A percentile compares a stretch with the other conserved stretches of the same genome.
Conservation (phyloP, 805 yeast species). For the Candida ulmi region DNA sequence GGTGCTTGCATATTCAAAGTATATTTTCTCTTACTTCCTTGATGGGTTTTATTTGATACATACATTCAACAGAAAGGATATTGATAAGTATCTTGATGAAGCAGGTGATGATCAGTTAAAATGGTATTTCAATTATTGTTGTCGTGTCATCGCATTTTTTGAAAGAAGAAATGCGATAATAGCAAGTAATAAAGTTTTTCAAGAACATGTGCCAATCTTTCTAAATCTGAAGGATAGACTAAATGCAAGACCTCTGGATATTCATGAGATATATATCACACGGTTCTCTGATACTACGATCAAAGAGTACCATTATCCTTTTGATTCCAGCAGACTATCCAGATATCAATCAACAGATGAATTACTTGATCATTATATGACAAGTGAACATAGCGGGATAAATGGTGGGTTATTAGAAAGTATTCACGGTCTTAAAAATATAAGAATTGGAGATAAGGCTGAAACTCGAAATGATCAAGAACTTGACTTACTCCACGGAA, state of each 20-base stretch:
- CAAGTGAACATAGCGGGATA: not conserved
- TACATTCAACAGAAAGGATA: not conserved
- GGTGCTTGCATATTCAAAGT: not conserved
- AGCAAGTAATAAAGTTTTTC: too few species aligned
- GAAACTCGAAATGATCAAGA: too few species aligned
- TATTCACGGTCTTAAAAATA: not conserved
- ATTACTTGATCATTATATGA: not conserved
- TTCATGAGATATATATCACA: conserved; percentile 4
- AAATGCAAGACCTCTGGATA: conserved; percentile 2
- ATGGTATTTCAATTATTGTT: conserved; percentile 2
- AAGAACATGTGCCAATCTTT: not conserved
- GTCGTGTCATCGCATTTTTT: conserved; percentile 4
- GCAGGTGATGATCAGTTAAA: not conserved
- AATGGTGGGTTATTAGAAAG: not conserved
- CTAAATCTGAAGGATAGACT: not conserved
- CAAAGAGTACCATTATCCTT: conserved; percentile 2
- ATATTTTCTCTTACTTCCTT: conserved; percentile 3
- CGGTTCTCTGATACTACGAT: not conserved
- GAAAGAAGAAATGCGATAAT: conserved; percentile 1
- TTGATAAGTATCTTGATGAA: not conserved
- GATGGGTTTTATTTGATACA: conserved; percentile 1
- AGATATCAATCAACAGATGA: not conserved
- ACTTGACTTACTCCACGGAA: not conserved
- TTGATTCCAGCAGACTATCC: not conserved
- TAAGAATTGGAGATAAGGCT: not conserved